A percentile compares a stretch with the other conserved stretches of the same genome.
phyloP scores from a whole-genome alignment of 1,284 basidiomycete genomes.

The Violaceomyces palustris region DNA sequence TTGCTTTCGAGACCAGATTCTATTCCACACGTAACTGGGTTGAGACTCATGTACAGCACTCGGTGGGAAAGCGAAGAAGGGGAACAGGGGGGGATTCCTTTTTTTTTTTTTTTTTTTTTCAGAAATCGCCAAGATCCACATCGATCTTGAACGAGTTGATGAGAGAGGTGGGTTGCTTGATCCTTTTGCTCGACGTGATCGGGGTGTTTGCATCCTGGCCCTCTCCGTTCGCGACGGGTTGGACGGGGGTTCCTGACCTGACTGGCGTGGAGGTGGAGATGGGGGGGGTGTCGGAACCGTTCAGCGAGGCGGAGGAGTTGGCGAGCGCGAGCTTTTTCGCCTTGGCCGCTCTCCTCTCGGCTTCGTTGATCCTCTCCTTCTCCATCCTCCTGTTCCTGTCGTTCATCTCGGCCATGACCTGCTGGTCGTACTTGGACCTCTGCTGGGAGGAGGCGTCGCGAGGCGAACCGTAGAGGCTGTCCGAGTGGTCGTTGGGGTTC shows the following conservation, averaged over 20 bases:
- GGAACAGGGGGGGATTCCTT: too few species aligned
- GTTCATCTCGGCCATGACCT: conserved; percentile 71
- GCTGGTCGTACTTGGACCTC: conserved; percentile 54
- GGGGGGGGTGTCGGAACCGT: conserved; percentile 1
- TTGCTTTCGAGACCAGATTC: too few species aligned
- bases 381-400: conserved; percentile 81
- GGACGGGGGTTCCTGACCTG: conserved; percentile 2
- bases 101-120: conserved; percentile 4
- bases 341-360: conserved; percentile 64
- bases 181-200: conserved; percentile 10
- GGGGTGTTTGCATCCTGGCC: conserved; percentile 16
- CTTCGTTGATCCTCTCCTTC: conserved; percentile 68
- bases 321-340: conserved; percentile 59
- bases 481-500: too few species aligned
- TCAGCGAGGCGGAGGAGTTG: neutral
- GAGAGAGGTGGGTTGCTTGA: conserved; percentile 30
- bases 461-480: too few species aligned
- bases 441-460: too few species aligned
- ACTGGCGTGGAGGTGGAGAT: neutral
- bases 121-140: conserved; percentile 56
- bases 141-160: conserved; percentile 54
- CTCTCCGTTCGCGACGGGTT: conserved; percentile 2
- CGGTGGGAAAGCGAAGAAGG: too few species aligned
- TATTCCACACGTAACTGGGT: too few species aligned
- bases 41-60: too few species aligned